These are phyloP conservation scores for Moricandia arvensis DNA, from an alignment of 345 rosid species.

Conservation along the genomic window DNA sequence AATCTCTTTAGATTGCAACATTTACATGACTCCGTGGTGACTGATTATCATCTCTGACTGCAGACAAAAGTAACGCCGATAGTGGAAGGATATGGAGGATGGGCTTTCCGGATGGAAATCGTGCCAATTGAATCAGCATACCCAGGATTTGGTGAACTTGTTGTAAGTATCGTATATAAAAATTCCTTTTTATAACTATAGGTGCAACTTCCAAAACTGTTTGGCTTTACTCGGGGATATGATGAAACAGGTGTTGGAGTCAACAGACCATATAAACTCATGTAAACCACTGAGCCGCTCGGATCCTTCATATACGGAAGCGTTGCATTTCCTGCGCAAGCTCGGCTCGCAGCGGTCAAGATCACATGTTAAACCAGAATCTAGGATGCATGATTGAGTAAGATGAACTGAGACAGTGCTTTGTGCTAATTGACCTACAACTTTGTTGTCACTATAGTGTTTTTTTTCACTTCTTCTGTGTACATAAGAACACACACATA, in stretches of 20 bases:
- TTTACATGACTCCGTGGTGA: background rate
- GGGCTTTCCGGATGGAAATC: conserved; percentile 95
- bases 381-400: conserved; percentile 26
- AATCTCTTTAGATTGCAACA: conserved; percentile 14
- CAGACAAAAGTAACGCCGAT: conserved; percentile 97
- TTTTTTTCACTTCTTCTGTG: background rate
- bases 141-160: conserved; percentile 96
- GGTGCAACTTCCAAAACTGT: background rate
- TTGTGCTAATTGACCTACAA: background rate
- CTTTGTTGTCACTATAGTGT: background rate
- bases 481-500: background rate
- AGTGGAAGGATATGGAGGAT: conserved; percentile 97
- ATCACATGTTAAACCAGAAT: conserved; percentile 18
- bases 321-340: conserved; percentile 63
- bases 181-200: background rate
- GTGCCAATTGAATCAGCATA: conserved; percentile 96
- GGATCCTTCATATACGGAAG: conserved; percentile 82
- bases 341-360: conserved; percentile 48
- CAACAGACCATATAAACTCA: conserved; percentile 95
- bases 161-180: conserved; percentile 51
- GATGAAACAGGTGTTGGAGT: conserved; percentile 75
- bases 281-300: conserved; percentile 82
- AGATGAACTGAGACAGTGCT: background rate
- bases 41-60: conserved; percentile 11
- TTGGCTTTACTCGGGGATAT: background rate